Evolutionary conservation across 2,329 filamentous ascomycete species (phyloP), one percentile per base, ranked within the genome.

Genomic region (Knoxdaviesia proteae): DNA sequence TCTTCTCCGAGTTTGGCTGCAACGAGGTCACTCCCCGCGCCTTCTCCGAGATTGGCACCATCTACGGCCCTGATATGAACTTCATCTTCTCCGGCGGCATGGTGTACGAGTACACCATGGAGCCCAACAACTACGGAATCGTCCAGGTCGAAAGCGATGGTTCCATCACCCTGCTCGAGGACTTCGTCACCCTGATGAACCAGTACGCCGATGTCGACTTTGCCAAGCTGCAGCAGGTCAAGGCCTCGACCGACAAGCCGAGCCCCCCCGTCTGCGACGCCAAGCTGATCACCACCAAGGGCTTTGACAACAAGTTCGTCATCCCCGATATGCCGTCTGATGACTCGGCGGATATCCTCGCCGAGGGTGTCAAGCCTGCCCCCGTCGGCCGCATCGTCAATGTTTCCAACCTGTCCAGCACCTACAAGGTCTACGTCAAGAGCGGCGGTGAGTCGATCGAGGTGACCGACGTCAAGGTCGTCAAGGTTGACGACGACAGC

Each of bases 1-100:
- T 88, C 68, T 87, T 83, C 65, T 83, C 78, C 48, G 83, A 90
- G 55, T 80, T 69, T 51, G 83, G 83, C 47, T 88, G 83, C 71
- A 88, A 86, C 63, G 64, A 67, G 35, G 72, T 75, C 9, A 56
- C 62, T n/a, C 77, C 80, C 9, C 79, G 83, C 50, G 60, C 75
- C 51, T 90, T 86, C 62, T 78, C 80, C 49, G 83, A 90, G 60
- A 77, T 84, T 8, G 66, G 64, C 44, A 65, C 76, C 47, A 74
- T 90, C 49, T 88, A 88, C 58, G 69, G 80, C 44, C 53, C 65
- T 36, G 52, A 83, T 48, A 86, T 88, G 79, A 77, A 61, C 8
- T 56, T 64, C 11, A 64, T 74, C 44, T 75, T 88, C 53, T 78
- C 75, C 43, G 83, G 83, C 48, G 82, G 81, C 48, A 67, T 90